Evolutionary conservation across 768 basidiomycete genomes (phyloP).

Genomic region (Trametes coccinea): DNA sequence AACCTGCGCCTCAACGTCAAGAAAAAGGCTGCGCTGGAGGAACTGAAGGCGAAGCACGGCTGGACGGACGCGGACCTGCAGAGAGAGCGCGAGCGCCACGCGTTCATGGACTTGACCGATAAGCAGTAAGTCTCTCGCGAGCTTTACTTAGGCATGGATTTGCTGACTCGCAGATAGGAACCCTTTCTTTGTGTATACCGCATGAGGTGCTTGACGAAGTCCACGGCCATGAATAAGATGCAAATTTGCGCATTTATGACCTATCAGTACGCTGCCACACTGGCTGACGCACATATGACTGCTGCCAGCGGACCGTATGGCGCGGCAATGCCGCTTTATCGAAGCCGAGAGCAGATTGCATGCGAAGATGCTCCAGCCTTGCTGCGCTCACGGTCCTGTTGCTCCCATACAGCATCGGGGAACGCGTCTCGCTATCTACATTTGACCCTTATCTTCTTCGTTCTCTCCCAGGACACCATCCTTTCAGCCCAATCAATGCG

Average conservation of each 20-base stretch:
- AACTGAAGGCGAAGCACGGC: slow-evolving; percentile 45
- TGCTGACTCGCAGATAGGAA: slow-evolving; percentile 42
- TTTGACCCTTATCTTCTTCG: background rate
- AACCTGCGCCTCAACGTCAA: slow-evolving; percentile 54
- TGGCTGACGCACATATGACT: no score
- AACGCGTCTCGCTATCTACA: background rate
- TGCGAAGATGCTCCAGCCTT: no score
- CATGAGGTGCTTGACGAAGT: slow-evolving; percentile 29
- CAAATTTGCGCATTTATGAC: no score
- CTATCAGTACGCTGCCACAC: no score
- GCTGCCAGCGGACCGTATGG: no score
- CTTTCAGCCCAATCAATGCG: background rate
- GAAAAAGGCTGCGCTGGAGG: slow-evolving; percentile 43
- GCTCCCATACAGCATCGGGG: background rate
- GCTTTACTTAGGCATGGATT: background rate
- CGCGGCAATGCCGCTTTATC: no score
- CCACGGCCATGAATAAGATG: no score
- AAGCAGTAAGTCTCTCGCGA: slow-evolving; percentile 46
- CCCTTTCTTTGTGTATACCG: slow-evolving; percentile 58
- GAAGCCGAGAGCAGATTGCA: no score
- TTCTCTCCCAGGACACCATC: background rate
- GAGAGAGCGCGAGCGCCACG: slow-evolving; percentile 57
- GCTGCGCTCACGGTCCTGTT: no score
- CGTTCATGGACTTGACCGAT: slow-evolving; percentile 65
- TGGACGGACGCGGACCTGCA: slow-evolving; percentile 62